Evolutionary conservation across 352 stramenopile species (phyloP).

Genomic region (Phytophthora cactorum): DNA sequence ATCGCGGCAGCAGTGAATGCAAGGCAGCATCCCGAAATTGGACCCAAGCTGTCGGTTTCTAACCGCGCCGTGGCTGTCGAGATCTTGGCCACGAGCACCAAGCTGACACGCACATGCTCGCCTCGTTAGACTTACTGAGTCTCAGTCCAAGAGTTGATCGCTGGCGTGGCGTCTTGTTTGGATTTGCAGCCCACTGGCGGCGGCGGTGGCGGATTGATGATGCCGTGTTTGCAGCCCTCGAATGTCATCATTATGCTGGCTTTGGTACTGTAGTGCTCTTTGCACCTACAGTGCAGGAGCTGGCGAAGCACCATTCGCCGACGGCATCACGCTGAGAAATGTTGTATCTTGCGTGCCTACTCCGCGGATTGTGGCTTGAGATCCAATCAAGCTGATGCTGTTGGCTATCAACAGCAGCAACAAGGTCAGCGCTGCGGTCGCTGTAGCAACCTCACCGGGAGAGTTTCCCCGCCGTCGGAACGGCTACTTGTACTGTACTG

Average conservation of each 20-base stretch:
- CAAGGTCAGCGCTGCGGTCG: too few relatives aligned
- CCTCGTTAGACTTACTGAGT: conserved; percentile 8
- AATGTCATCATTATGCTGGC: not conserved
- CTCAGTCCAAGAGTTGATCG: not conserved
- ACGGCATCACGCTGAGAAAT: conserved; percentile 5
- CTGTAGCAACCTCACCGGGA: too few relatives aligned
- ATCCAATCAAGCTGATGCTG: not conserved
- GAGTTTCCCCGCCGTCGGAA: too few relatives aligned
- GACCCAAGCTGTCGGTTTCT: not conserved
- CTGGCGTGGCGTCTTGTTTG: not conserved
- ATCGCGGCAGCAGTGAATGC: conserved; percentile 23
- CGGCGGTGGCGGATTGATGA: conserved; percentile 3
- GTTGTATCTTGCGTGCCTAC: conserved; percentile 22
- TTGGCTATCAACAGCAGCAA: too few relatives aligned
- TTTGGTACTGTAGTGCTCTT: not conserved
- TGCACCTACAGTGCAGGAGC: not conserved
- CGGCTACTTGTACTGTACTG: too few relatives aligned
- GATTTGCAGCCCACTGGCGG: conserved; percentile 14
- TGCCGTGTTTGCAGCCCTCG: conserved; percentile 4
- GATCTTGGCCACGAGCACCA: not conserved
- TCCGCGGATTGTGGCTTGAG: not conserved
- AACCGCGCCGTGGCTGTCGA: conserved; percentile 2
- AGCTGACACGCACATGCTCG: conserved; percentile 1
- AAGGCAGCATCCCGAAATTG: not conserved
- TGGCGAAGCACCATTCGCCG: conserved; percentile 1